A percentile compares a stretch with the other conserved stretches of the same genome.
These are phyloP conservation scores for Trypanosoma caninum DNA, from an alignment of 208 protist species.

Conservation along the genomic window DNA sequence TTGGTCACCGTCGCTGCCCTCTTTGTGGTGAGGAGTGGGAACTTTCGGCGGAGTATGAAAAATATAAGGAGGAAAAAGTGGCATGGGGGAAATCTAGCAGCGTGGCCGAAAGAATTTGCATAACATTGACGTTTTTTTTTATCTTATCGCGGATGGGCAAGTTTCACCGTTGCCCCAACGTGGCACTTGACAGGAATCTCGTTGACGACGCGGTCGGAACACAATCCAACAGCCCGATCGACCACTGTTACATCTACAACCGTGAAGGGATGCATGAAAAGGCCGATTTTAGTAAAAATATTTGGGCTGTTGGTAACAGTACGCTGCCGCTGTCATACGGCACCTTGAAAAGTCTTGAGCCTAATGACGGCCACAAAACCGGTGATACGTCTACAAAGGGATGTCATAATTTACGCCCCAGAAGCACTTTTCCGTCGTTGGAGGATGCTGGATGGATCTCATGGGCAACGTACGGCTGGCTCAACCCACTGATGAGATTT, in stretches of 20 bases:
- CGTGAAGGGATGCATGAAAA: no score
- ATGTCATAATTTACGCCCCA: conserved; percentile 60
- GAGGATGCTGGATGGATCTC: conserved; percentile 37
- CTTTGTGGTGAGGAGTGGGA: conserved; percentile 52
- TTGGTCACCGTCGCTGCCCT: conserved; percentile 52
- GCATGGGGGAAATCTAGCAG: background rate
- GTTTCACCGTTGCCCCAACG: background rate
- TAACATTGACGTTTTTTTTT: background rate
- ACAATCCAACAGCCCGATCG: no score
- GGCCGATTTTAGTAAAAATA: no score
- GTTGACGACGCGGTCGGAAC: no score
- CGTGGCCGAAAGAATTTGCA: background rate
- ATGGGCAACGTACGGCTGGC: conserved; percentile 53
- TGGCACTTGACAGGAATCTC: no score
- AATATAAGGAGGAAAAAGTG: background rate
- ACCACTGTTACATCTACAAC: no score
- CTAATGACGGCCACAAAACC: conserved; percentile 27
- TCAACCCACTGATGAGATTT: conserved; percentile 58
- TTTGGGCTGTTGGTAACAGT: no score
- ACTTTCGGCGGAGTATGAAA: conserved; percentile 12
- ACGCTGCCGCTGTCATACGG: no score
- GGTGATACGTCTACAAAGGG: conserved; percentile 46
- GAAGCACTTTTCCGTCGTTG: conserved; percentile 57
- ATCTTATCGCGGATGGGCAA: background rate
- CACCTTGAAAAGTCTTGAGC: conserved; percentile 7